Conservation (phyloP, 1,139 yeast species). For the Pichia sp. region DNA sequence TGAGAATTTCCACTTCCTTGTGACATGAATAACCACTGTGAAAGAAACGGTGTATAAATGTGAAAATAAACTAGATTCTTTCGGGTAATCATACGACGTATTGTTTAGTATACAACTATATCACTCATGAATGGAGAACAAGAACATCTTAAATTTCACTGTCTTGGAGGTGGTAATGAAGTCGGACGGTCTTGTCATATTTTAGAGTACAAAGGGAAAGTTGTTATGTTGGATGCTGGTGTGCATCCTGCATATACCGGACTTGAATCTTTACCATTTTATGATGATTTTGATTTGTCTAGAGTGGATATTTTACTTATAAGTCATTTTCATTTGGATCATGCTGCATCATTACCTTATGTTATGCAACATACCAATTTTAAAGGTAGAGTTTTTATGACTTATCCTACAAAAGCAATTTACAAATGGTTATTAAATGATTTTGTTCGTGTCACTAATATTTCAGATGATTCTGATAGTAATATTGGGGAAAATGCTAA, state of each 20-base stretch:
- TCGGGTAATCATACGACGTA: background rate
- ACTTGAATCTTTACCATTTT: conserved; percentile 84
- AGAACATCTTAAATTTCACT: conserved; percentile 49
- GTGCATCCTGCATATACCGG: conserved; percentile 95
- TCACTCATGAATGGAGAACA: conserved; percentile 10
- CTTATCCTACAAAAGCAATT: conserved; percentile 97
- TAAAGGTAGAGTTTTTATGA: conserved; percentile 95
- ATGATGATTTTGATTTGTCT: conserved; percentile 87
- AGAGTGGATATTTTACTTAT: conserved; percentile 81
- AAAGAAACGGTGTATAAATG: background rate
- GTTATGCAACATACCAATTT: conserved; percentile 96
- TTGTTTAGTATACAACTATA: background rate
- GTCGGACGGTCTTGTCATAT: conserved; percentile 97
- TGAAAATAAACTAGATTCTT: too few relatives aligned
- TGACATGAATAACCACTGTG: background rate
- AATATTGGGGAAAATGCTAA: conserved; percentile 32
- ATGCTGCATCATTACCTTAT: conserved; percentile 95
- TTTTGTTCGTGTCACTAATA: conserved; percentile 85
- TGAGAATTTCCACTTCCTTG: background rate
- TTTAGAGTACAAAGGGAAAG: conserved; percentile 85
- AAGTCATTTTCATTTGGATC: conserved; percentile 95
- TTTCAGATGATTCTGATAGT: conserved; percentile 42
- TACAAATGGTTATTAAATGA: conserved; percentile 92
- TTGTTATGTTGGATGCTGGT: conserved; percentile 97
- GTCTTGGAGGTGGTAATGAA: conserved; percentile 99